phyloP scores from a whole-genome alignment of 148 eudicot genomes.

The Diospyros kaki region DNA sequence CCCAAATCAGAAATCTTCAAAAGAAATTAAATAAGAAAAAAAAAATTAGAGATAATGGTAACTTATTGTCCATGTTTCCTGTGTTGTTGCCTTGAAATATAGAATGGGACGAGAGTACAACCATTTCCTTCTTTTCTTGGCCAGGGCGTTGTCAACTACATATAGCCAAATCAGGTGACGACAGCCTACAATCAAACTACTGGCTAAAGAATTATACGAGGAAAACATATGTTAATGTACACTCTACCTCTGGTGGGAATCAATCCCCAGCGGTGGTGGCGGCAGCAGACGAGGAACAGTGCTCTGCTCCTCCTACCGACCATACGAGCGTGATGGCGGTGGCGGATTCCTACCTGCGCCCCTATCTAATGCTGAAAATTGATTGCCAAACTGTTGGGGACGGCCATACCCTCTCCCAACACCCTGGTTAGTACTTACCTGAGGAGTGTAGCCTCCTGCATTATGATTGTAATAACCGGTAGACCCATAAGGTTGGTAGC shows the following conservation, averaged over 20 bases:
- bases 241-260: neutral
- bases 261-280: no score
- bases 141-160: neutral
- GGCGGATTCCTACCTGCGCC: slow-evolving; percentile 45
- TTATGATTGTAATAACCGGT: slow-evolving; percentile 35
- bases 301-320: slow-evolving; percentile 29
- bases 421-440: slow-evolving; percentile 14
- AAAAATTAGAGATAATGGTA: neutral
- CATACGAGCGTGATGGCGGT: slow-evolving; percentile 23
- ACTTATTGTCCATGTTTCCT: neutral
- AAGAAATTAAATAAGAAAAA: neutral
- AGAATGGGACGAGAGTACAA: neutral
- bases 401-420: slow-evolving; percentile 36
- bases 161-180: neutral
- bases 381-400: slow-evolving; percentile 48
- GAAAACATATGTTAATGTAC: neutral
- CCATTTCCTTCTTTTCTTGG: neutral
- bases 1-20: no score
- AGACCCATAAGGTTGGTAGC: slow-evolving; percentile 36
- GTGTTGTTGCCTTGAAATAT: neutral
- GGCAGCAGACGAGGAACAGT: neutral
- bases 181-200: neutral
- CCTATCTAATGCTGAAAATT: slow-evolving; percentile 47
- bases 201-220: neutral
- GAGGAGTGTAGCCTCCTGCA: slow-evolving; percentile 34